phyloP scores from a whole-genome alignment of 345 rosid genomes.

The Acer negundo region DNA sequence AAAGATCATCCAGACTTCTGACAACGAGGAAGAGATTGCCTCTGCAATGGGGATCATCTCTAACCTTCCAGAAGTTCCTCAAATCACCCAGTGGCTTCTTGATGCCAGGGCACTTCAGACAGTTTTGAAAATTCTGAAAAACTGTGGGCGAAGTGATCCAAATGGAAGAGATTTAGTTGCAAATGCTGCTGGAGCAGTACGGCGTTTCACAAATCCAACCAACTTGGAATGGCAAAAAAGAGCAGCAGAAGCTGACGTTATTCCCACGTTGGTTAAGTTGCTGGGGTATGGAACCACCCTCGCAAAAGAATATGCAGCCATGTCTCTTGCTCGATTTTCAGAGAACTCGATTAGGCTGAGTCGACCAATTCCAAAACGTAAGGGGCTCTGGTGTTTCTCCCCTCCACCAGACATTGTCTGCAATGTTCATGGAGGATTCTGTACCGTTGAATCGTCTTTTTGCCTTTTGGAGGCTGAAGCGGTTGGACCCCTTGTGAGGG shows the following conservation, averaged over 20 bases:
- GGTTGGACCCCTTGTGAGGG: constrained; percentile 47
- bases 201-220: constrained; percentile 49
- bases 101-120: constrained; percentile 43
- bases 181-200: constrained; percentile 54
- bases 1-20: constrained; percentile 45
- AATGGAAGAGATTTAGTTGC: constrained; percentile 38
- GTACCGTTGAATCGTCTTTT: constrained; percentile 58
- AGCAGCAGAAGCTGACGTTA: constrained; percentile 54
- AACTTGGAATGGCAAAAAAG: constrained; percentile 53
- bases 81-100: constrained; percentile 55
- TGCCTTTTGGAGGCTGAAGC: constrained; percentile 72
- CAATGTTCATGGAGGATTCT: constrained; percentile 56
- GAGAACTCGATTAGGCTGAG: constrained; percentile 46
- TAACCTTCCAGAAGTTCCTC: constrained; percentile 52
- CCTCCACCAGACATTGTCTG: constrained; percentile 48
- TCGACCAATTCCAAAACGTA: constrained; percentile 32
- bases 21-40: constrained; percentile 47
- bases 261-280: constrained; percentile 52
- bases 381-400: constrained; percentile 52
- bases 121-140: constrained; percentile 26
- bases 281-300: constrained; percentile 47
- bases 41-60: constrained; percentile 55
- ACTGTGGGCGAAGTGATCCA: constrained; percentile 36
- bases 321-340: constrained; percentile 52
- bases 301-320: constrained; percentile 51